Conservation (phyloP, 1,284 basidiomycete species). For the Rhodotorula sp. region DNA sequence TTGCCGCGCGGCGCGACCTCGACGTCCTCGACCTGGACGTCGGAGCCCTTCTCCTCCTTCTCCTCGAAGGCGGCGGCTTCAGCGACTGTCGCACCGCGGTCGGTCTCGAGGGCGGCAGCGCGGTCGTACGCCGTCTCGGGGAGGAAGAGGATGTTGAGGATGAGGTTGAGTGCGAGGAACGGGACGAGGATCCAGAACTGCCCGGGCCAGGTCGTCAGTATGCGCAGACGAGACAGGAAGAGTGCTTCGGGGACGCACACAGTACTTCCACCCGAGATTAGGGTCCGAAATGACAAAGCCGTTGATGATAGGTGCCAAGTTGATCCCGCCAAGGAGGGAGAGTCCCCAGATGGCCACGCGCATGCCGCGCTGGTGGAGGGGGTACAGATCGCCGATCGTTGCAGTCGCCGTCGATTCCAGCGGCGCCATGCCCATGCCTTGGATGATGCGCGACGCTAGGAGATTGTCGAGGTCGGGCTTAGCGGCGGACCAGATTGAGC, state of each 20-base stretch:
- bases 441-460: constrained; percentile 4
- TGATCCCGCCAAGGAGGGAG: constrained; percentile 53
- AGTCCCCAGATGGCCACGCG: constrained; percentile 51
- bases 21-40: constrained; percentile 5
- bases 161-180: constrained; percentile 46
- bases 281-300: constrained; percentile 31
- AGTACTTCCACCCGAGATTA: not conserved
- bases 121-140: constrained; percentile 52
- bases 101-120: constrained; percentile 50
- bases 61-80: constrained; percentile 21
- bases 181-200: constrained; percentile 7
- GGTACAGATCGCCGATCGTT: constrained; percentile 57
- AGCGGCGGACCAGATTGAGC: constrained; percentile 6
- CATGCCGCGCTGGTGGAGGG: constrained; percentile 52
- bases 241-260: not conserved
- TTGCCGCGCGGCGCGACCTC: not conserved
- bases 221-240: not conserved
- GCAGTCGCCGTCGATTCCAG: constrained; percentile 49
- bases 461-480: constrained; percentile 10
- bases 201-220: no score
- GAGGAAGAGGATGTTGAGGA: constrained; percentile 56
- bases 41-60: constrained; percentile 11
- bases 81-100: constrained; percentile 19
- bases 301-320: constrained; percentile 47
- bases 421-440: constrained; percentile 55